Evolutionary conservation across 2,329 filamentous ascomycete species (phyloP).

Genomic region (Fusarium duplospermum): DNA sequence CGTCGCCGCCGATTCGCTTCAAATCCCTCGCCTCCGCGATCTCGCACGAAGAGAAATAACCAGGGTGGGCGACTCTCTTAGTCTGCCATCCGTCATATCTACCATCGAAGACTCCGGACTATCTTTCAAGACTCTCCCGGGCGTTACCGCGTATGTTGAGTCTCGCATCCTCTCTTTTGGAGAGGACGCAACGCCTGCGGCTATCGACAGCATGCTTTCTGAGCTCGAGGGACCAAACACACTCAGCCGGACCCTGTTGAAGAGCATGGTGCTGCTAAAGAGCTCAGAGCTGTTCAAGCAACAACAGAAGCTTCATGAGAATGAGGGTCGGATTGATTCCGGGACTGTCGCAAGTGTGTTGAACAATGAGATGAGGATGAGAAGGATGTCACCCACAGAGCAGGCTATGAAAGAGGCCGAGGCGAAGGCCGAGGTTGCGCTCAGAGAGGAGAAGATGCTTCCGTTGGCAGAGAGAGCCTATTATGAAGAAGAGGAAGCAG

Average conservation of each 20-base stretch:
- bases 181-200: neutral
- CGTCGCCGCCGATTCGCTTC: neutral
- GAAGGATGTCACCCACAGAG: neutral
- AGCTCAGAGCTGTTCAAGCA: neutral
- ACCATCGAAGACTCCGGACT: neutral
- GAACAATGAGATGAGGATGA: neutral
- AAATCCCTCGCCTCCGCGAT: neutral
- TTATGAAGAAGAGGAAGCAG: neutral
- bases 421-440: neutral
- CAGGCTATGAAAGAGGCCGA: neutral
- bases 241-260: neutral
- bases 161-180: neutral
- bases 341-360: neutral
- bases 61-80: neutral
- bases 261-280: neutral
- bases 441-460: neutral
- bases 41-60: neutral
- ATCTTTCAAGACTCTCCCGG: neutral
- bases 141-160: neutral
- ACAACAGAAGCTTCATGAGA: neutral
- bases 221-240: neutral
- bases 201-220: neutral
- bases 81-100: neutral
- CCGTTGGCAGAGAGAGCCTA: neutral
- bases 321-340: neutral